A percentile compares a stretch with the other conserved stretches of the same genome.
Evolutionary conservation across 2,329 filamentous ascomycete species (phyloP).

Genomic region (Botrytis fragariae): DNA sequence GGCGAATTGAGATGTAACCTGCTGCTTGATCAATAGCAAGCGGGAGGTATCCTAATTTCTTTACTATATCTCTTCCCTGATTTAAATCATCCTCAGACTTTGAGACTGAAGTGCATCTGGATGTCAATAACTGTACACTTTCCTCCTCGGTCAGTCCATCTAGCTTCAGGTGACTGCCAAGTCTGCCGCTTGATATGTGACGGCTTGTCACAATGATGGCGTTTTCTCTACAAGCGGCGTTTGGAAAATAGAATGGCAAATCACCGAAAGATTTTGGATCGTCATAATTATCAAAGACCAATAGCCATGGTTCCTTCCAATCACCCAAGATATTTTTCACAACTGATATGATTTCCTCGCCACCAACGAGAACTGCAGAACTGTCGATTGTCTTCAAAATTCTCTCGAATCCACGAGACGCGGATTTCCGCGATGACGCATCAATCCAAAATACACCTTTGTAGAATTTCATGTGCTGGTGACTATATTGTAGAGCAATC

Average conservation of each 20-base stretch:
- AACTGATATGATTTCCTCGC: conserved; percentile 10
- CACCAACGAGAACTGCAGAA: background rate
- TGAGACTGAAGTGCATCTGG: background rate
- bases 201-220: conserved; percentile 24
- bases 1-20: conserved; percentile 26
- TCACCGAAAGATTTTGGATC: conserved; percentile 20
- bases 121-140: conserved; percentile 15
- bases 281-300: conserved; percentile 34
- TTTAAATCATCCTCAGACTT: background rate
- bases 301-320: conserved; percentile 25
- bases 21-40: conserved; percentile 34
- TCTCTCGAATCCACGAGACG: conserved; percentile 22
- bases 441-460: conserved; percentile 31
- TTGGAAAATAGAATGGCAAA: conserved; percentile 13
- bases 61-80: conserved; percentile 15
- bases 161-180: conserved; percentile 13
- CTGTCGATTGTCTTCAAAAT: conserved; percentile 23
- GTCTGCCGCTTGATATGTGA: conserved; percentile 18
- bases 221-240: background rate
- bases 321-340: conserved; percentile 17
- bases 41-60: conserved; percentile 26
- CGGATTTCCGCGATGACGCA: conserved; percentile 21
- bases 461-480: background rate
- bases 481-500: conserved; percentile 13
- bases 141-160: conserved; percentile 21